Evolutionary conservation across 2,329 filamentous ascomycete genomes (phyloP).

Genomic region (Lachnellula hyalina): DNA sequence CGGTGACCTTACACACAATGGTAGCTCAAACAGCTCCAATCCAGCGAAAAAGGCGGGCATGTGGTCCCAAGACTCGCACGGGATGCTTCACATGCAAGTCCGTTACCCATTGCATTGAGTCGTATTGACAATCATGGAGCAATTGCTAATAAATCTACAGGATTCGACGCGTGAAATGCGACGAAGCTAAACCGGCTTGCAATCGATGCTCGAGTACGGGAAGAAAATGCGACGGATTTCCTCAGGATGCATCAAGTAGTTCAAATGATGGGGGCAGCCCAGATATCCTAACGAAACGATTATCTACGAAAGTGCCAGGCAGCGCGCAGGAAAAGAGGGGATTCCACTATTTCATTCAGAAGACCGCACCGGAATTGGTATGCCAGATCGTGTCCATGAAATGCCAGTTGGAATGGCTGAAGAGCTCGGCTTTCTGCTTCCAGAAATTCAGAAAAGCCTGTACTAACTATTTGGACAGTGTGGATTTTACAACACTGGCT

Average conservation of each 20-base stretch:
- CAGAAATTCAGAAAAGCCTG: no score
- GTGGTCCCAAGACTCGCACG: constrained; percentile 18
- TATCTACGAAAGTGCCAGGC: constrained; percentile 19
- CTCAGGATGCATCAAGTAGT: constrained; percentile 1
- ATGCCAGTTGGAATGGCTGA: no score
- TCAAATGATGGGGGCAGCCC: not conserved
- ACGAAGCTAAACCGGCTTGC: constrained; percentile 24
- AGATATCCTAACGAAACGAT: constrained; percentile 13
- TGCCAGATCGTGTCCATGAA: no score
- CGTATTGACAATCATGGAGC: not conserved
- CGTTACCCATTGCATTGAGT: not conserved
- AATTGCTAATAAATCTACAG: constrained; percentile 8
- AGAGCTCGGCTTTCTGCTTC: no score
- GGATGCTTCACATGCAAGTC: constrained; percentile 27
- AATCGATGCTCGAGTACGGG: constrained; percentile 22
- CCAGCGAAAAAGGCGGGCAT: constrained; percentile 7
- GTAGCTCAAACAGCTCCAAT: not conserved
- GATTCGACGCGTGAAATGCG: constrained; percentile 26
- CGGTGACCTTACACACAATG: not conserved
- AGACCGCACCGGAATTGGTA: constrained; percentile 22
- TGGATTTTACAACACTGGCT: constrained; percentile 24
- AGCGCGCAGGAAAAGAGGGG: constrained; percentile 22
- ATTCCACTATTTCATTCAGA: constrained; percentile 25
- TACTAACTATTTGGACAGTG: not conserved
- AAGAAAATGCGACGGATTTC: constrained; percentile 25